These are phyloP conservation scores for Phellopilus nigrolimitatus DNA, from an alignment of 1,284 basidiomycete species.

Conservation along the genomic window DNA sequence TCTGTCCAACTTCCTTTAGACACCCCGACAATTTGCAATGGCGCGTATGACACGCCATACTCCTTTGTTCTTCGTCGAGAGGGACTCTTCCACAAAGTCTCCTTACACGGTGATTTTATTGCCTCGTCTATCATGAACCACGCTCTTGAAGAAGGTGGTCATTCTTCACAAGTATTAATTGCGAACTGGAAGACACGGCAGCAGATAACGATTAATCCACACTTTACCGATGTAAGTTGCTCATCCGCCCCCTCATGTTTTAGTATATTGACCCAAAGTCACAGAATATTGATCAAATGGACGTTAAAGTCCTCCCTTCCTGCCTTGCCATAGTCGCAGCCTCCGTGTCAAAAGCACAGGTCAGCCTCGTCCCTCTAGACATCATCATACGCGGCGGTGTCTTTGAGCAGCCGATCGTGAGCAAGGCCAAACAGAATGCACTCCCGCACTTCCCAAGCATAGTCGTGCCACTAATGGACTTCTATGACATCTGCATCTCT, in stretches of 20 bases:
- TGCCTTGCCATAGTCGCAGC: constrained; percentile 15
- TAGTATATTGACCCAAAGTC: neutral
- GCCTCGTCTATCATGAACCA: constrained; percentile 16
- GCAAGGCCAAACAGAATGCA: constrained; percentile 6
- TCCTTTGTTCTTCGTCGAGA: constrained; percentile 6
- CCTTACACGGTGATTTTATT: constrained; percentile 17
- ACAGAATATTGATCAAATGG: constrained; percentile 15
- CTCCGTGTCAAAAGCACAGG: constrained; percentile 10
- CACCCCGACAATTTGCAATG: constrained; percentile 6
- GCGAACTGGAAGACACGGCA: constrained; percentile 19
- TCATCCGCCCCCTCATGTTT: neutral
- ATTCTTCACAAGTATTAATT: constrained; percentile 13
- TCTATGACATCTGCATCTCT: constrained; percentile 19
- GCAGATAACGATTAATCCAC: constrained; percentile 16
- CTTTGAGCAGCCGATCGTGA: constrained; percentile 10
- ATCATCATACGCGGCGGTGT: constrained; percentile 10
- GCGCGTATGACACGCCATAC: constrained; percentile 9
- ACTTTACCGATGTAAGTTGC: constrained; percentile 7
- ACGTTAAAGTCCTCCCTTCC: constrained; percentile 16
- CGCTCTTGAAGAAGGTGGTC: constrained; percentile 1
- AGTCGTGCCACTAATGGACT: constrained; percentile 16
- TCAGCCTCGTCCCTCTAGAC: constrained; percentile 13
- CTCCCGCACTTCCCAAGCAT: constrained; percentile 13
- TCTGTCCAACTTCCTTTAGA: constrained; percentile 8
- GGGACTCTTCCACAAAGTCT: constrained; percentile 20